Evolutionary conservation across 164 flowering plant species (phyloP), one percentile per base, ranked within the genome.

Genomic region (Magnolia officinalis): DNA sequence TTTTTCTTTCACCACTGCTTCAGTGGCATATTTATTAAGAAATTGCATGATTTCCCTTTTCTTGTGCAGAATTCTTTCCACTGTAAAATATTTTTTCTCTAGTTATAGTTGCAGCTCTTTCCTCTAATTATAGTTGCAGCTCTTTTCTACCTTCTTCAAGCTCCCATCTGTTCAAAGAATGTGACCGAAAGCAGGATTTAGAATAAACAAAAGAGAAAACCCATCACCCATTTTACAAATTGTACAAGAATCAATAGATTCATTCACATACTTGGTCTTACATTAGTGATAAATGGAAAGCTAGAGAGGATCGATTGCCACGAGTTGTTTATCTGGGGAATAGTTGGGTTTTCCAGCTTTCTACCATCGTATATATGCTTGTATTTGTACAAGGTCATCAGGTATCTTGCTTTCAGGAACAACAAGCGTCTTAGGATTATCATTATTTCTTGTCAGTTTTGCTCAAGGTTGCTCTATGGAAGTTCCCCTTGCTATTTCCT

Each of bases 331-430:
- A 52, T 91, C 95, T 45, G 85, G 87, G 24, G 92, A 81, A 77
- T 87, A 91, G 75, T 84, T 85, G 16, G 97, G 97, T 79, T 91
- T 91, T 80, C 97, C 95, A 20, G 97, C 95, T 82, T 86, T 92
- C 79, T 92, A 95, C 97, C 97, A 92, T 45, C 93, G 80, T 82
- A 88, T 78, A 81, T 84, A 92, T 73, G 97, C 89, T 80, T 92
- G 95, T 65, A 86, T 79, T 74, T 91, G 95, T 68, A 85, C 87
- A 75, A 92, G 91, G 63, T 90, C 91, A 63, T 88, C 85, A 72
- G 98, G 94, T 82, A 90, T 85, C 37, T 79, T 80, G 26, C 24
- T n/a, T 78, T 80, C 81, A 79, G 85, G 65, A 80, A 61, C 66
- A 78, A 74, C 72, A 18, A 82, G 37, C 74, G 86, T 88, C 81